phyloP scores from a whole-genome alignment of 164 flowering plant genomes.

The Umbilicus rupestris region DNA sequence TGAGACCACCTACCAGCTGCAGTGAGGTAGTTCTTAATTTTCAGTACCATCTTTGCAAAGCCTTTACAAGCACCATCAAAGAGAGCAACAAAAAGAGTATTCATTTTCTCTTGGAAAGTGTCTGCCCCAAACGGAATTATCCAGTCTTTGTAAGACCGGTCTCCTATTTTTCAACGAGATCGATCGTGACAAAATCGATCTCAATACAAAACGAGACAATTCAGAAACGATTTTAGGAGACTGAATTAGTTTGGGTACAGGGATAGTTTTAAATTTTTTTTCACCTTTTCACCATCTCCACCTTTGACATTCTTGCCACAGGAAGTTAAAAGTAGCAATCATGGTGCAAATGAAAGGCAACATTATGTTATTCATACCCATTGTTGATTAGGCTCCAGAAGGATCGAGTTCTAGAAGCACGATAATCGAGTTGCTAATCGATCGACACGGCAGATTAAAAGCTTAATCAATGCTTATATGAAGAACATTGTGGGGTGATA shows the following conservation, averaged over 20 bases:
- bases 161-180: background rate
- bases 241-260: no score
- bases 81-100: conserved; percentile 48
- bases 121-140: no score
- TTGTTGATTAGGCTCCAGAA: no score
- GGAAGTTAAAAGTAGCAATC: background rate
- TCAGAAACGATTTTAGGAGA: no score
- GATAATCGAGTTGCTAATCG: background rate
- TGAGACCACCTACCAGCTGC: no score
- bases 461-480: background rate
- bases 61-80: conserved; percentile 53
- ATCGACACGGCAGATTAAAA: background rate
- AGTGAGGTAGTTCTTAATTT: conserved; percentile 41
- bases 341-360: no score
- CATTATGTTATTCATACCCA: background rate
- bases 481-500: background rate
- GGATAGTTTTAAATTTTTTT: no score
- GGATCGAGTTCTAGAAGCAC: background rate
- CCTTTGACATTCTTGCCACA: background rate
- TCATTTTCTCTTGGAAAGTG: conserved; percentile 12
- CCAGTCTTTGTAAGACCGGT: no score
- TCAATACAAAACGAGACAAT: no score
- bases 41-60: conserved; percentile 46
- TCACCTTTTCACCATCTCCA: conserved; percentile 1
- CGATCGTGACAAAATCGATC: no score